A percentile compares a stretch with the other conserved stretches of the same genome.
Evolutionary conservation across 139 green algal genomes (phyloP).

Genomic region (Picochlorum sp.): DNA sequence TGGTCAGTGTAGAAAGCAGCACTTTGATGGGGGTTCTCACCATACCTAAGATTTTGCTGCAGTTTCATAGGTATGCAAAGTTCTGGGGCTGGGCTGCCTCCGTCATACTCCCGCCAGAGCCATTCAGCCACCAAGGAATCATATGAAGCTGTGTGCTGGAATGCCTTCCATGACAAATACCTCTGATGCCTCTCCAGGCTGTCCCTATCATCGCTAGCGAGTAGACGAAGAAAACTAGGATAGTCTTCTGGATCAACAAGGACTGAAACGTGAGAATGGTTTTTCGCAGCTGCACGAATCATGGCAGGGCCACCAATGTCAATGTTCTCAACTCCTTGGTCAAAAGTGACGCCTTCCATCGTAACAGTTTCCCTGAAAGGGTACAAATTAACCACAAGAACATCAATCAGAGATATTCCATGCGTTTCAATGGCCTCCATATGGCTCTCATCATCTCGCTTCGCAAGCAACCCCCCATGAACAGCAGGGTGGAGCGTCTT

Average conservation of each 20-base stretch:
- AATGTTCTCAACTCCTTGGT: slow-evolving; percentile 92
- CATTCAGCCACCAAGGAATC: slow-evolving; percentile 88
- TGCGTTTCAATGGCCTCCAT: slow-evolving; percentile 77
- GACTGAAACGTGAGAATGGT: slow-evolving; percentile 74
- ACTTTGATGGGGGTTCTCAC: slow-evolving; percentile 97
- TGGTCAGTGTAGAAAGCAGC: slow-evolving; percentile 93
- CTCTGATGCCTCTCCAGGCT: slow-evolving; percentile 45
- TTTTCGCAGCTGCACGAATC: slow-evolving; percentile 93
- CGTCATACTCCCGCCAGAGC: slow-evolving; percentile 78
- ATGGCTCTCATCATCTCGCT: slow-evolving; percentile 68
- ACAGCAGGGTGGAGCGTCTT: slow-evolving; percentile 98
- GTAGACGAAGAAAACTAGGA: slow-evolving; percentile 49
- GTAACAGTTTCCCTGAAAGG: slow-evolving; percentile 93
- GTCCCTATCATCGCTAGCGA: slow-evolving; percentile 26
- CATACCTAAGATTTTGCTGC: slow-evolving; percentile 68
- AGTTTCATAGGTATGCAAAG: slow-evolving; percentile 81
- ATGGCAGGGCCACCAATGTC: slow-evolving; percentile 98
- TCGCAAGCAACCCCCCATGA: slow-evolving; percentile 94
- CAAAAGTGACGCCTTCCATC: slow-evolving; percentile 14
- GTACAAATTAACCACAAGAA: slow-evolving; percentile 98
- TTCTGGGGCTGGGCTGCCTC: slow-evolving; percentile 10
- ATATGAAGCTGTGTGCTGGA: slow-evolving; percentile 92
- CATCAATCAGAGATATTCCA: slow-evolving; percentile 85
- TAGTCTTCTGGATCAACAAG: slow-evolving; percentile 79
- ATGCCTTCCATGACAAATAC: slow-evolving; percentile 96